Conservation (phyloP, 2,329 filamentous ascomycete species). For the Pseudopithomyces chartarum region DNA sequence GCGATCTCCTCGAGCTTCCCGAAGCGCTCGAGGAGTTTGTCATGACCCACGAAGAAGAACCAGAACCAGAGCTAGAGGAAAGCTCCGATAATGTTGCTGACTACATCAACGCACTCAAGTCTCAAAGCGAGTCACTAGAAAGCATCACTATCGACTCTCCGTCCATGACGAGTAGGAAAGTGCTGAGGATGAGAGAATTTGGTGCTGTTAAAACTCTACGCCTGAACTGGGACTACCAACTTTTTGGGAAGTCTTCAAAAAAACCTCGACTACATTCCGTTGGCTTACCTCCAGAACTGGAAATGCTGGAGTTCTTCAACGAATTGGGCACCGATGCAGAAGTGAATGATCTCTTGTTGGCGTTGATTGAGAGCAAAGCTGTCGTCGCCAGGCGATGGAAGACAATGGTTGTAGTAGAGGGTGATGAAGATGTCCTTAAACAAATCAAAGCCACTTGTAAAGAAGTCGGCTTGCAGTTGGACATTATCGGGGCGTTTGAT, state of each 20-base stretch:
- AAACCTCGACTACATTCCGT: constrained; percentile 38
- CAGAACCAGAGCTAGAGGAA: constrained; percentile 36
- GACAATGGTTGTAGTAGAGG: constrained; percentile 32
- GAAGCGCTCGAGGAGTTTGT: constrained; percentile 38
- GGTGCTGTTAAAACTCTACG: constrained; percentile 29
- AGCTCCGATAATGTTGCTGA: constrained; percentile 39
- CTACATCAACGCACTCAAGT: constrained; percentile 35
- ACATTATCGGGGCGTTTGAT: constrained; percentile 56
- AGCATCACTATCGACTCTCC: constrained; percentile 38
- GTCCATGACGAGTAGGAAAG: constrained; percentile 32
- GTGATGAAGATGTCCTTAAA: constrained; percentile 25
- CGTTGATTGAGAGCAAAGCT: constrained; percentile 31
- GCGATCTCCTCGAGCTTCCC: constrained; percentile 37
- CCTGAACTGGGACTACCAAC: constrained; percentile 39
- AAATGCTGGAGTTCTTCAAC: constrained; percentile 38
- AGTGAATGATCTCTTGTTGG: constrained; percentile 33
- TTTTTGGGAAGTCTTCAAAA: constrained; percentile 38
- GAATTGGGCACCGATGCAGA: constrained; percentile 37
- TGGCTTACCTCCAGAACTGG: constrained; percentile 34
- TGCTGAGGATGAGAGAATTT: constrained; percentile 36
- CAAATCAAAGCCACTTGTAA: constrained; percentile 33
- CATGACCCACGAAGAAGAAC: constrained; percentile 38
- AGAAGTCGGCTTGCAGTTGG: constrained; percentile 22
- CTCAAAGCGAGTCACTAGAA: constrained; percentile 32
- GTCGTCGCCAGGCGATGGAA: constrained; percentile 31